These are phyloP conservation scores for Rhizoctonia solani DNA, from an alignment of 1,284 basidiomycete species.

Conservation along the genomic window DNA sequence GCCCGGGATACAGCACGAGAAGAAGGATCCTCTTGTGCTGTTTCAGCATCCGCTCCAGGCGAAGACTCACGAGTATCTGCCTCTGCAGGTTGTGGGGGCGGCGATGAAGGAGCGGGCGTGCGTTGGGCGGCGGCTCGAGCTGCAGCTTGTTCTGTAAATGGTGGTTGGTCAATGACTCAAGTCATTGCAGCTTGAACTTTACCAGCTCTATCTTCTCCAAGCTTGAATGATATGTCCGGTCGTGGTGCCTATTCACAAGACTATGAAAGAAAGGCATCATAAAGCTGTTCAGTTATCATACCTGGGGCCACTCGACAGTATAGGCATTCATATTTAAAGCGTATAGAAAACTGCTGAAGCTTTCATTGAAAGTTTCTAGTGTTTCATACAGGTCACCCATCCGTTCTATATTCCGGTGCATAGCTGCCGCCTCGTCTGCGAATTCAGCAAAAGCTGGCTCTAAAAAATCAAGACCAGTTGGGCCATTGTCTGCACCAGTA, in stretches of 20 bases:
- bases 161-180: conserved; percentile 40
- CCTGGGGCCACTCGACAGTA: conserved; percentile 90
- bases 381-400: conserved; percentile 74
- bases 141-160: conserved; percentile 47
- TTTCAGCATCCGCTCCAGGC: not conserved
- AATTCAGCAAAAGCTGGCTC: conserved; percentile 84
- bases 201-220: conserved; percentile 68
- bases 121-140: conserved; percentile 46
- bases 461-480: conserved; percentile 84
- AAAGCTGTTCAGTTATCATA: conserved; percentile 44
- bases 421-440: conserved; percentile 80
- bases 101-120: conserved; percentile 28
- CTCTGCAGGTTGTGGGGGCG: conserved; percentile 12
- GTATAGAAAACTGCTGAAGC: conserved; percentile 89
- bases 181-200: conserved; percentile 36
- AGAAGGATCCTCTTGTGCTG: conserved; percentile 29
- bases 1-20: conserved; percentile 38
- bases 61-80: conserved; percentile 19
- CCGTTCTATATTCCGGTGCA: conserved; percentile 75
- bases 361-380: conserved; percentile 87
- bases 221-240: conserved; percentile 60
- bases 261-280: not conserved
- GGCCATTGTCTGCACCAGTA: conserved; percentile 54
- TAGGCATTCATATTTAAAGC: conserved; percentile 94
- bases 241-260: conserved; percentile 27